Percentiles rank a stretch among this genome's conserved stretches.
These are phyloP conservation scores for Botrytis galanthina DNA, from an alignment of 2,329 filamentous ascomycete genomes.

Conservation along the genomic window DNA sequence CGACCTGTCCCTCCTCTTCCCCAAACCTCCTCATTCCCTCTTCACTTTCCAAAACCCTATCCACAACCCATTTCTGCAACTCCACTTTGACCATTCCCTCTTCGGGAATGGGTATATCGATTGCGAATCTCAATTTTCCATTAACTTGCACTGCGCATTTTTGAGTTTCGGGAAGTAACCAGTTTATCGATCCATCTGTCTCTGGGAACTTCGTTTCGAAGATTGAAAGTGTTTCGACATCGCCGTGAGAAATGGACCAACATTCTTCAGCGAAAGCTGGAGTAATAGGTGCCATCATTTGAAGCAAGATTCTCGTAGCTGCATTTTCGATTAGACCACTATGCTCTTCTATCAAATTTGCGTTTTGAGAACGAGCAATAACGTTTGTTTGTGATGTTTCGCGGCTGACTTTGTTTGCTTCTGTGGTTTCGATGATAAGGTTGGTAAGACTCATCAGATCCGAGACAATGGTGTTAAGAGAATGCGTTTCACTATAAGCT, in stretches of 20 bases:
- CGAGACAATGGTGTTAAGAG: constrained; percentile 80
- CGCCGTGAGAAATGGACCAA: constrained; percentile 50
- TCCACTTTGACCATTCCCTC: constrained; percentile 43
- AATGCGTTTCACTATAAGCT: constrained; percentile 69
- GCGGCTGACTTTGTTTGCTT: constrained; percentile 26
- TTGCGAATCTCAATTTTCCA: constrained; percentile 69
- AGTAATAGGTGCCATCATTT: constrained; percentile 74
- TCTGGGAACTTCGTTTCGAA: constrained; percentile 57
- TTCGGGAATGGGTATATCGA: constrained; percentile 58
- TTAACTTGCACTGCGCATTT: constrained; percentile 73
- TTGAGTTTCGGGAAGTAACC: constrained; percentile 51
- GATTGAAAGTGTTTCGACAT: constrained; percentile 36
- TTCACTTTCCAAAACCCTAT: constrained; percentile 58
- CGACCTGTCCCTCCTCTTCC: constrained; percentile 42
- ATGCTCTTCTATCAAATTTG: constrained; percentile 20
- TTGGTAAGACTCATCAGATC: constrained; percentile 83
- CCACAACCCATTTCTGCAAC: constrained; percentile 60
- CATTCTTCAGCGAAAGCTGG: constrained; percentile 81
- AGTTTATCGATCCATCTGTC: constrained; percentile 49
- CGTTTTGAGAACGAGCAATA: neutral
- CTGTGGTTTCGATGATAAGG: constrained; percentile 48
- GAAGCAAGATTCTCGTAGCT: constrained; percentile 52
- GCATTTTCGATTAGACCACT: constrained; percentile 36
- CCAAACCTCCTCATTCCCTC: constrained; percentile 53
- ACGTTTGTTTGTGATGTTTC: constrained; percentile 23